These are phyloP conservation scores for Aquanectria penicillioides DNA, from an alignment of 2,329 filamentous ascomycete species.

Conservation along the genomic window DNA sequence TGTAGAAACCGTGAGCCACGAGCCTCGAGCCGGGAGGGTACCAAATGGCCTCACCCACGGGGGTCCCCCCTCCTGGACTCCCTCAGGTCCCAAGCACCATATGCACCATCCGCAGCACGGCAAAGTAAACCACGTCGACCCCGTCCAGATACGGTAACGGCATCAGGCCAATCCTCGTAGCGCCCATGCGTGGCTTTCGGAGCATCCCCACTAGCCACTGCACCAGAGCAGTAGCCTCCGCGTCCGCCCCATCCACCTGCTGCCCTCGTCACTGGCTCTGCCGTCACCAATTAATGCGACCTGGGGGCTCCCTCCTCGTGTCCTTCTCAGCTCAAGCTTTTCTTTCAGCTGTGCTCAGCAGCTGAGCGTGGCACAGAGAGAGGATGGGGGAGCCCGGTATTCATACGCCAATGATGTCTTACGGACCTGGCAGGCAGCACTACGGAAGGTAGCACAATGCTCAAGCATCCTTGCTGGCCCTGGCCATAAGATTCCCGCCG, in stretches of 20 bases:
- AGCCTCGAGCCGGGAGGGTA: conserved; percentile 1
- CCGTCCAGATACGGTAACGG: conserved; percentile 8
- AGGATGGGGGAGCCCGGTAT: background rate
- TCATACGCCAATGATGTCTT: background rate
- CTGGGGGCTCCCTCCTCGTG: conserved; percentile 1
- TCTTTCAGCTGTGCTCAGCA: background rate
- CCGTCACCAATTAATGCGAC: background rate
- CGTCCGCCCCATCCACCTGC: background rate
- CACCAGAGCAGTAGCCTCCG: conserved; percentile 3
- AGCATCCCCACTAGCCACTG: conserved; percentile 7
- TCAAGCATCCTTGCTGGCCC: background rate
- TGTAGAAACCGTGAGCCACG: background rate
- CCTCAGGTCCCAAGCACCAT: conserved; percentile 1
- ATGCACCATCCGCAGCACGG: background rate
- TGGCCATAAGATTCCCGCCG: conserved; percentile 32
- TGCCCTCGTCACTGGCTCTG: background rate
- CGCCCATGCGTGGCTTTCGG: conserved; percentile 4
- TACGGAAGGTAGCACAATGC: background rate
- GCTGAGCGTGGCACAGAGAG: background rate
- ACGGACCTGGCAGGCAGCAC: background rate
- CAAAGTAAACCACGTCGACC: too few relatives aligned
- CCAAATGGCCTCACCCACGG: background rate
- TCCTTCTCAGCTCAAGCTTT: background rate
- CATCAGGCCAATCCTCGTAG: conserved; percentile 8
- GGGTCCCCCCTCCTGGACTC: conserved; percentile 3